A percentile compares a stretch with the other conserved stretches of the same genome.
Evolutionary conservation across 1,139 yeast species (phyloP).

Genomic region (Maudiozyma humilis): DNA sequence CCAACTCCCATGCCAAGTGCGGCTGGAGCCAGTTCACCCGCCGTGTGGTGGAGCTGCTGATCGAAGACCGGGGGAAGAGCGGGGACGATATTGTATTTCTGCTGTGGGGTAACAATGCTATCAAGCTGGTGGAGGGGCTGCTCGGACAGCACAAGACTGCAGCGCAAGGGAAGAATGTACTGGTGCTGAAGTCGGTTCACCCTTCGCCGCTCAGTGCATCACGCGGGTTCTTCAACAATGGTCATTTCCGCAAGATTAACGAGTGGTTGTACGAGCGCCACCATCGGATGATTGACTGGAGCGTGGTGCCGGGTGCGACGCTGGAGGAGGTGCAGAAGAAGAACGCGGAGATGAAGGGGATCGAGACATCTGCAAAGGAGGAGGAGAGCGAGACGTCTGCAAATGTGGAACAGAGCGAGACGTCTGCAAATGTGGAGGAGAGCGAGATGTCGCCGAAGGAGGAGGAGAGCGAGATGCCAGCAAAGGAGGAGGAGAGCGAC

Average conservation of each 20-base stretch:
- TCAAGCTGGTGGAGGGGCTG: conserved; percentile 48
- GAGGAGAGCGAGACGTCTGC: background rate
- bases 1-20: conserved; percentile 80
- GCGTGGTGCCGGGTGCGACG: conserved; percentile 25
- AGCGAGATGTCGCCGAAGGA: background rate
- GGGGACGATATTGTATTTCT: conserved; percentile 59
- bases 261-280: conserved; percentile 48
- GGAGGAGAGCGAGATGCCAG: too few species aligned
- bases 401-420: background rate
- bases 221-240: conserved; percentile 69
- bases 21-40: conserved; percentile 96
- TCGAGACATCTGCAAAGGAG: too few species aligned
- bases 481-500: too few species aligned
- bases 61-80: conserved; percentile 32
- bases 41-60: conserved; percentile 49
- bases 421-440: background rate
- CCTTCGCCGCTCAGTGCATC: conserved; percentile 92
- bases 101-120: conserved; percentile 96
- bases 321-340: conserved; percentile 19
- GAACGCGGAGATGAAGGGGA: conserved; percentile 1
- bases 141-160: conserved; percentile 26
- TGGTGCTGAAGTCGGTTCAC: conserved; percentile 69
- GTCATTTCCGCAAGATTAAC: conserved; percentile 64
- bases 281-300: conserved; percentile 58
- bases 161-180: conserved; percentile 27